Evolutionary conservation across 192 early-diverging fungal genomes (phyloP), one percentile per base, ranked within the genome.

Genomic region (Rhizophagus sp.): DNA sequence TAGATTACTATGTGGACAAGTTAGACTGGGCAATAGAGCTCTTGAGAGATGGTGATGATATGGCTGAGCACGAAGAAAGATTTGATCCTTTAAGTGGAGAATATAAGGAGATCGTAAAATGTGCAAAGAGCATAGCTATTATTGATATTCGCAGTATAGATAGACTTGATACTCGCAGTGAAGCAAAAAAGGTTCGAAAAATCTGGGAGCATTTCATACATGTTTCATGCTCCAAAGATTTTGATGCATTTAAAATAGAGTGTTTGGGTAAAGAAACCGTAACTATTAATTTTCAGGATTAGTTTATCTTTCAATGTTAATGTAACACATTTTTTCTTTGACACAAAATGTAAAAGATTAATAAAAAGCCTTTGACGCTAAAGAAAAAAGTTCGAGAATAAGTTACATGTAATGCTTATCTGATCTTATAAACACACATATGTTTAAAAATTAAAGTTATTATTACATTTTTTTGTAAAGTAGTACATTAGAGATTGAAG

Each of bases 21-120:
- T 47, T 39, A 22, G 72, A 73, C 2, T 84, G 83, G 83, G 83
- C 75, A 19, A 84, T 84, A 17, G 84, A 85, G 25, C 33, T 85
- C 2, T 76, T 85, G 34, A 62, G 79, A 49, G 84, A 85, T 62
- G 84, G 79, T 68, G 24, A 74, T 4, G 15, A 65, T 52, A 72
- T 85, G 41, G 47, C 33, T 17, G 19, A 77, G n/a, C 84, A 82
- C 24, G 10, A 3, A n/a, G 69, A 0, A 27, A 36, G 80, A 36
- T 85, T 84, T 68, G 57, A n/a, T 4, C 24, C 39, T 41, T 44
- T 19, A 34, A 19, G 0, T n/a, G 65, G 73, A n/a, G 47, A 73
- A 66, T 77, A 83, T 61, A 77, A 49, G 22, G 41, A 49, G 1
- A 73, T 73, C 65, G 36, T 74, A 24, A 74, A 33, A 74, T 74